Base-by-base conservation (phyloP, 2,329 filamentous ascomycete genomes). In the Fusarium sulawesiense region DNA sequence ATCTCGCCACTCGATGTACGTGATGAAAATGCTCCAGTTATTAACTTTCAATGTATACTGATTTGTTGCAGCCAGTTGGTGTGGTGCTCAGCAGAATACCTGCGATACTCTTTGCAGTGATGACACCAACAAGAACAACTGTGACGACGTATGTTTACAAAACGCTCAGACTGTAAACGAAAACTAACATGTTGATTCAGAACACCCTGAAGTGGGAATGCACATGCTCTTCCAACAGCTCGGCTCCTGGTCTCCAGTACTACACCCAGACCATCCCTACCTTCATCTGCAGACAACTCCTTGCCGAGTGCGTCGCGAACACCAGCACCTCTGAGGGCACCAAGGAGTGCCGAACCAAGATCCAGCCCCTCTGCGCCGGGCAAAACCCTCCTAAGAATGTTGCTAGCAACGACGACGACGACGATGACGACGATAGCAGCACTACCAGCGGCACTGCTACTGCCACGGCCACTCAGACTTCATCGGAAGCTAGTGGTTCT, bases 251-350 rank as follows among this genome's bases (percentile, higher is more conserved):
- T 61, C 82, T 89, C 47, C 79, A 87, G 76, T 82, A 84, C 76
- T 89, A 87, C 79, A 72, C 66, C 50, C 82, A 87, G 80, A 87
- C 86, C 4, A 78, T 89, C 70, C 82, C 83, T 49, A 82, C 79
- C 60, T 87, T 85, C 74, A 83, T 87, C 74, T 89, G 87, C 81
- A 27, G 83, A 60, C 64, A 81, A 64, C 83, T 86, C 42, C 87
- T 81, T 77, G 66, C 73, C 27, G 78, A 84, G 63, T 89, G 87
- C 79, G 86, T 83, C 71, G 46, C 41, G 4, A 61, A 75, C 47
- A 82, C 84, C 73, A 78, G 80, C 29, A 80, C 80, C 74, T 73
- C 78, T 21, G 72, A 69, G 12, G 83, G 76, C 42, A 86, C 88
- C 78, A 73, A 76, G 34, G 81, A 81, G 66, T 89, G 87, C 81